Evolutionary conservation across 2,329 filamentous ascomycete species (phyloP).

Genomic region (Falciphora oryzae): DNA sequence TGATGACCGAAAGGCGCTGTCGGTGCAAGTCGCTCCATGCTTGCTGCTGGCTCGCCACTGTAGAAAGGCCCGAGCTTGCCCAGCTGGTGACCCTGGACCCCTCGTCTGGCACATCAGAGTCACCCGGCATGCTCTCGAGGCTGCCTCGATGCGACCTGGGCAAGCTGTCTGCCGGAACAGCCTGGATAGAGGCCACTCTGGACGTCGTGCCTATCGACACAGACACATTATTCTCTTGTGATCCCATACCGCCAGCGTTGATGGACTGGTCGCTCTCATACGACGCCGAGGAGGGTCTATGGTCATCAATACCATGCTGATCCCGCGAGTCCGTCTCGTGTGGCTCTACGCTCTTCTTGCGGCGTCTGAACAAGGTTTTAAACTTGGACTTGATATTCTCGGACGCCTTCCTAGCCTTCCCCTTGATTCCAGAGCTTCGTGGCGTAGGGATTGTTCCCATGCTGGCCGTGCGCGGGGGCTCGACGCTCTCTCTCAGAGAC

Average conservation of each 20-base stretch:
- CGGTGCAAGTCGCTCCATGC: conserved; percentile 39
- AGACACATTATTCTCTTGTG: neutral
- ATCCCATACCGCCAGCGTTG: conserved; percentile 7
- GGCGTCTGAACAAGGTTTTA: conserved; percentile 39
- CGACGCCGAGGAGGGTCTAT: neutral
- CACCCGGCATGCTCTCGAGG: conserved; percentile 41
- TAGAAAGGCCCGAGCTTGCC: conserved; percentile 57
- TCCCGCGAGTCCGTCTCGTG: conserved; percentile 10
- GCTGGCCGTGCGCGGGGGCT: conserved; percentile 7
- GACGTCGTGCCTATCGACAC: conserved; percentile 41
- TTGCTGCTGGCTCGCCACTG: conserved; percentile 40
- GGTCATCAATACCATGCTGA: neutral
- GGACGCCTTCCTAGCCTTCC: conserved; percentile 57
- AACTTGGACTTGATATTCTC: conserved; percentile 52
- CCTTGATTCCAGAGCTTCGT: conserved; percentile 34
- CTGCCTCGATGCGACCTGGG: conserved; percentile 50
- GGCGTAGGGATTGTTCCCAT: conserved; percentile 12
- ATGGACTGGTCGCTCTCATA: conserved; percentile 8
- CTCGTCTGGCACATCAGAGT: conserved; percentile 38
- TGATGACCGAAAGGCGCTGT: conserved; percentile 59
- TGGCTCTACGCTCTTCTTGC: conserved; percentile 1
- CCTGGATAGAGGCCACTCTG: conserved; percentile 44
- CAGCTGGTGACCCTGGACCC: conserved; percentile 68
- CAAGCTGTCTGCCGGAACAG: conserved; percentile 38
- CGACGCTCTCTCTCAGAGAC: conserved; percentile 10